Evolutionary conservation across 1,284 basidiomycete species (phyloP).

Genomic region (Cutaneotrichosporon cavernicola): DNA sequence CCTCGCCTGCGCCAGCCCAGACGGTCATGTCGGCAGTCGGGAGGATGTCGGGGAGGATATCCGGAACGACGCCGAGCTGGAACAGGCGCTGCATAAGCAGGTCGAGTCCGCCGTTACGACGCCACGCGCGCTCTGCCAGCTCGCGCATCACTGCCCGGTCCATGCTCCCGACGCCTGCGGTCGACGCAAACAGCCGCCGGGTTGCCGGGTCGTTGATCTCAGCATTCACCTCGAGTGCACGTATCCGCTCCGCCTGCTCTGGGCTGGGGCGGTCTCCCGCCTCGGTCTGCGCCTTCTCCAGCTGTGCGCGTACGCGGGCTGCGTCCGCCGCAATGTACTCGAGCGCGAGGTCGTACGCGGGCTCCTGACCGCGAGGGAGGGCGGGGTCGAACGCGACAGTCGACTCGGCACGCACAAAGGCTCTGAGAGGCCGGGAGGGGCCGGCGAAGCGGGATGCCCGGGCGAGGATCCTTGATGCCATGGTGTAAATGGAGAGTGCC

Average conservation of each 20-base stretch:
- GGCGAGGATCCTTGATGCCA: conserved; percentile 20
- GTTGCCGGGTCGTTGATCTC: conserved; percentile 47
- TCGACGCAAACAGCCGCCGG: conserved; percentile 41
- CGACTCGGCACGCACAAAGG: conserved; percentile 23
- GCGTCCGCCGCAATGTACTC: conserved; percentile 32
- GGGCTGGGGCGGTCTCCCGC: conserved; percentile 16
- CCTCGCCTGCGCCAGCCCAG: conserved; percentile 45
- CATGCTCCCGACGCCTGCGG: conserved; percentile 48
- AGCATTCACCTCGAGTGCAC: conserved; percentile 42
- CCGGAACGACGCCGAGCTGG: conserved; percentile 87
- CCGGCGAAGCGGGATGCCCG: conserved; percentile 21
- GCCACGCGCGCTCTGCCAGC: conserved; percentile 80
- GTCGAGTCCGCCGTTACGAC: conserved; percentile 76
- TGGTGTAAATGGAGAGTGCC: conserved; percentile 16
- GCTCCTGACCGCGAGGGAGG: conserved; percentile 40
- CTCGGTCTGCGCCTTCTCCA: conserved; percentile 12
- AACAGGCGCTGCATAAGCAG: conserved; percentile 86
- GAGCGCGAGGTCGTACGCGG: conserved; percentile 51
- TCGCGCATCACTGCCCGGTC: conserved; percentile 68
- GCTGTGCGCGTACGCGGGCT: conserved; percentile 5
- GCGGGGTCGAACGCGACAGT: conserved; percentile 41
- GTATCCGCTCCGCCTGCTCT: conserved; percentile 26
- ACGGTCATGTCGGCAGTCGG: conserved; percentile 57
- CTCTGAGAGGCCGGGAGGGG: conserved; percentile 23
- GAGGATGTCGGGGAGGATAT: conserved; percentile 70